phyloP scores from a whole-genome alignment of 169 alveolate species.

The Besnoitia besnoiti region DNA sequence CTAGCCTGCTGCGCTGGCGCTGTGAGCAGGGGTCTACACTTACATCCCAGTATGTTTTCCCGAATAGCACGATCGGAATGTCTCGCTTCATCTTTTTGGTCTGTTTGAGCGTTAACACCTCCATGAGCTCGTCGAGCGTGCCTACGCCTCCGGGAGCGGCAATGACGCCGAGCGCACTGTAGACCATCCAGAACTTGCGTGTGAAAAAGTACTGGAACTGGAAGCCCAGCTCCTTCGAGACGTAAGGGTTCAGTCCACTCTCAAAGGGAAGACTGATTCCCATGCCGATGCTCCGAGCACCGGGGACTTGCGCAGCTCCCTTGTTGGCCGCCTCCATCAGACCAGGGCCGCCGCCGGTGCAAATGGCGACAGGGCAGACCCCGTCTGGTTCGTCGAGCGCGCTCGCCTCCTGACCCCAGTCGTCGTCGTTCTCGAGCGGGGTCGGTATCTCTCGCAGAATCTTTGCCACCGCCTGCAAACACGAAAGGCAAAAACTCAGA shows the following conservation, averaged over 20 bases:
- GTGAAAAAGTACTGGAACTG: constrained; percentile 79
- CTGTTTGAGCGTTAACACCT: constrained; percentile 76
- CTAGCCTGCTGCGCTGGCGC: too few species aligned
- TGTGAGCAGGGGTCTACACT: too few species aligned
- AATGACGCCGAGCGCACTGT: constrained; percentile 63
- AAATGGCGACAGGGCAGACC: constrained; percentile 72
- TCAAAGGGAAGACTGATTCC: constrained; percentile 78
- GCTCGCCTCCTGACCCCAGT: constrained; percentile 62
- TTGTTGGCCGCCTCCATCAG: constrained; percentile 81
- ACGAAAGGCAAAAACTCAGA: too few species aligned
- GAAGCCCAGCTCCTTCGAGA: constrained; percentile 72
- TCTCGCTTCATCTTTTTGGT: constrained; percentile 74
- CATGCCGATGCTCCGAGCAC: constrained; percentile 74
- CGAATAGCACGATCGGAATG: constrained; percentile 75
- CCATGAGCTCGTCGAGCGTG: constrained; percentile 79
- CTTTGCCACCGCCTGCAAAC: neutral
- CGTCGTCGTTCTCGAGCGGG: constrained; percentile 61
- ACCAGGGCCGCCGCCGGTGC: constrained; percentile 82
- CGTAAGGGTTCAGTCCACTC: constrained; percentile 72
- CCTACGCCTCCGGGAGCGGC: constrained; percentile 80
- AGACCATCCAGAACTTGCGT: constrained; percentile 79
- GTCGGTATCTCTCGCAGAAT: constrained; percentile 69
- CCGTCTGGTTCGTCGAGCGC: neutral
- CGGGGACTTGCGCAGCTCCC: constrained; percentile 75
- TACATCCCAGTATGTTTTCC: constrained; percentile 72